A percentile compares a stretch with the other conserved stretches of the same genome.
These are phyloP conservation scores for Xylaria acuta DNA, from an alignment of 495 filamentous ascomycete species.

Conservation along the genomic window DNA sequence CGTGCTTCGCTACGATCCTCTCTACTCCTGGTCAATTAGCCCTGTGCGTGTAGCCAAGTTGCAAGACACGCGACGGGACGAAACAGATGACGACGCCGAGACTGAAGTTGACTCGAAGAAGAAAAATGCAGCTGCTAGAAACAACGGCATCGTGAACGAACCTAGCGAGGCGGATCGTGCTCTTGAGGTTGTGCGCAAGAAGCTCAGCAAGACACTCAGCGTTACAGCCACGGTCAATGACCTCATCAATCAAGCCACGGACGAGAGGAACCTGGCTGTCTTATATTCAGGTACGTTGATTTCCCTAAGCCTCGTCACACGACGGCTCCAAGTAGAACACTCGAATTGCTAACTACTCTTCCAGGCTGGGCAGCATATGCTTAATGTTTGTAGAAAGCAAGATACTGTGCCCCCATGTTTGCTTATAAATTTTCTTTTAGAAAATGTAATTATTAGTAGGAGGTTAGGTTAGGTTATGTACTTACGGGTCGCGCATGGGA, in stretches of 20 bases:
- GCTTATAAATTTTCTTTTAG: neutral
- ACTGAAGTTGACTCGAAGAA: conserved; percentile 41
- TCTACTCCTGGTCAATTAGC: conserved; percentile 96
- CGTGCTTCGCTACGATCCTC: conserved; percentile 92
- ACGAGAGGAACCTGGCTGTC: conserved; percentile 90
- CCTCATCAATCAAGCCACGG: conserved; percentile 91
- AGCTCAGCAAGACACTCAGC: conserved; percentile 89
- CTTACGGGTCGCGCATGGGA: neutral
- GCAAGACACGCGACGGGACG: conserved; percentile 57
- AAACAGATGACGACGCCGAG: conserved; percentile 37
- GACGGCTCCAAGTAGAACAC: neutral
- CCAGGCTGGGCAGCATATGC: conserved; percentile 74
- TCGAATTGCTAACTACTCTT: conserved; percentile 31
- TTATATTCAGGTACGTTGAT: conserved; percentile 80
- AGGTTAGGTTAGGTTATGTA: conserved; percentile 8
- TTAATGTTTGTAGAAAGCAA: conserved; percentile 32
- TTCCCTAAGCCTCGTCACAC: neutral
- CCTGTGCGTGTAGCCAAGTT: conserved; percentile 75
- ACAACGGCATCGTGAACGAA: conserved; percentile 62
- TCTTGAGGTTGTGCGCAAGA: conserved; percentile 90
- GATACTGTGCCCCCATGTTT: conserved; percentile 2
- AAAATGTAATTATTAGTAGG: neutral
- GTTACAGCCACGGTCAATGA: conserved; percentile 96
- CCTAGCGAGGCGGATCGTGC: conserved; percentile 92
- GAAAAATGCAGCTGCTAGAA: conserved; percentile 52